Conservation (phyloP, 2,329 filamentous ascomycete species). For the Clonostachys solani region DNA sequence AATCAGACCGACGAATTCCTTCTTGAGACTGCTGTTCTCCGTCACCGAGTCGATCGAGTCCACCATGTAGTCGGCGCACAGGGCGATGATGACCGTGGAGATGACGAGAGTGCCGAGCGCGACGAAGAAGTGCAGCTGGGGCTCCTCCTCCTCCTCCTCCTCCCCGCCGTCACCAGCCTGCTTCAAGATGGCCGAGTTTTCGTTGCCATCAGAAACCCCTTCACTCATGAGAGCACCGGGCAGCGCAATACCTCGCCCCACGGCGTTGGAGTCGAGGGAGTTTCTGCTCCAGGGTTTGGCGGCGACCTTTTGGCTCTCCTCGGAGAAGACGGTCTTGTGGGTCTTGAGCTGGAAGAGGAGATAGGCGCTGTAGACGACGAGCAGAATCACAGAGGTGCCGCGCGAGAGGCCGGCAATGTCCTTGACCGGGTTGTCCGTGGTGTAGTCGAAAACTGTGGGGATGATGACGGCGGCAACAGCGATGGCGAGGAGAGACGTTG, state of each 20-base stretch:
- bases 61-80: conserved; percentile 79
- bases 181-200: too few relatives aligned
- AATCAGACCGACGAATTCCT: conserved; percentile 77
- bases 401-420: conserved; percentile 63
- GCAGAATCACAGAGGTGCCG: conserved; percentile 73
- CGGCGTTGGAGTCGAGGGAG: conserved; percentile 19
- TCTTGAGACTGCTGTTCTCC: conserved; percentile 51
- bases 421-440: conserved; percentile 28
- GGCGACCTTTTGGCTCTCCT: conserved; percentile 68
- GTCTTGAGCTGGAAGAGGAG: conserved; percentile 90
- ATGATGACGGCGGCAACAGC: conserved; percentile 82
- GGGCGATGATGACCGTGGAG: conserved; percentile 75
- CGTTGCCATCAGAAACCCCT: too few relatives aligned
- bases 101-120: conserved; percentile 67
- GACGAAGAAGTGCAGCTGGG: conserved; percentile 67
- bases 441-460: conserved; percentile 75
- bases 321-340: conserved; percentile 75
- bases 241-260: conserved; percentile 7
- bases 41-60: conserved; percentile 68
- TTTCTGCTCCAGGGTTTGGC: conserved; percentile 47
- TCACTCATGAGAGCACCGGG: conserved; percentile 12
- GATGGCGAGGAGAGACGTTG: conserved; percentile 74
- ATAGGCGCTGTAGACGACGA: conserved; percentile 79
- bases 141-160: conserved; percentile 66
- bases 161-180: conserved; percentile 32